These are phyloP conservation scores for Paecilomyces variotii DNA, from an alignment of 2,329 filamentous ascomycete species.

Conservation along the genomic window DNA sequence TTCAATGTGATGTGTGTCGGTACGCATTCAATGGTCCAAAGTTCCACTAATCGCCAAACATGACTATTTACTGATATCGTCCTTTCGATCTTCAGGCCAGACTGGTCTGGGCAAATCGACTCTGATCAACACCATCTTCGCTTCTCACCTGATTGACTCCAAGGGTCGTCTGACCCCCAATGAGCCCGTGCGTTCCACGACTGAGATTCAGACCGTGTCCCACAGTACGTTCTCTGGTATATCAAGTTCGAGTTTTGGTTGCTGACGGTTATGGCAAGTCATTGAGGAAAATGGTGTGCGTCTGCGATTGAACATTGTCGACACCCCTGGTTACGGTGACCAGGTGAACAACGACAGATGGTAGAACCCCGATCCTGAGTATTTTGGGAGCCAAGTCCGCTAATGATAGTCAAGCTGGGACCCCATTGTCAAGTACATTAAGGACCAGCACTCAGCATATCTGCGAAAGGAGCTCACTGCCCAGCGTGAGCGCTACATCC, in stretches of 20 bases:
- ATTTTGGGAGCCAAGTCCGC: conserved; percentile 3
- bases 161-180: conserved; percentile 91
- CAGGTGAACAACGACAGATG: conserved; percentile 99
- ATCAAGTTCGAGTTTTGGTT: conserved; percentile 10
- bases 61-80: conserved; percentile 9
- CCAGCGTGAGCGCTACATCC: conserved; percentile 97
- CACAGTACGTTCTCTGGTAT: conserved; percentile 51
- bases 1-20: conserved; percentile 99
- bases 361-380: conserved; percentile 23
- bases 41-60: not conserved
- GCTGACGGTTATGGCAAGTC: conserved; percentile 37
- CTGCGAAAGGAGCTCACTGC: conserved; percentile 98
- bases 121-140: conserved; percentile 99
- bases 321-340: conserved; percentile 96
- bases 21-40: conserved; percentile 48
- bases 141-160: conserved; percentile 96
- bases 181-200: conserved; percentile 89
- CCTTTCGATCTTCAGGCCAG: conserved; percentile 58
- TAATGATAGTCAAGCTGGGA: conserved; percentile 61
- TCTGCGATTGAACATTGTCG: conserved; percentile 95
- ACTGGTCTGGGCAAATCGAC: conserved; percentile 98
- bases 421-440: conserved; percentile 99
- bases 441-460: conserved; percentile 99
- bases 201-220: conserved; percentile 95
- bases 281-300: conserved; percentile 99